A percentile compares a stretch with the other conserved stretches of the same genome.
Conservation (phyloP, 208 protist species). For the Angomonas ambiguus region DNA sequence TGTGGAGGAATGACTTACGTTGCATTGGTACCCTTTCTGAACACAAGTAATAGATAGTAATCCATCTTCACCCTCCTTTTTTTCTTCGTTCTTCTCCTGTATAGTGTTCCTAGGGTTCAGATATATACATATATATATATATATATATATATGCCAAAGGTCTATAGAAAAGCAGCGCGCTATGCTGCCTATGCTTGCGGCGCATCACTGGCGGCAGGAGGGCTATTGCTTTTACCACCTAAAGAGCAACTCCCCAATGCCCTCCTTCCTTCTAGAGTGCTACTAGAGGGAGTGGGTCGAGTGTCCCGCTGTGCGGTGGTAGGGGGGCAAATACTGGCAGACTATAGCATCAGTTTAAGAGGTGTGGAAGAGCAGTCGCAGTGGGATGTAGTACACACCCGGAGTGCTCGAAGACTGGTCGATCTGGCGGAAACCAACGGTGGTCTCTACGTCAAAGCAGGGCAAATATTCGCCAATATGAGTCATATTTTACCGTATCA, state of each 20-base stretch:
- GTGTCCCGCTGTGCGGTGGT: constrained; percentile 69
- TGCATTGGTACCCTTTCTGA: too few relatives aligned
- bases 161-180: constrained; percentile 15
- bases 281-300: constrained; percentile 77
- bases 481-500: constrained; percentile 90
- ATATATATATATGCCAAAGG: not conserved
- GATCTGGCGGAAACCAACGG: constrained; percentile 79
- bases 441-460: constrained; percentile 94
- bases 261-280: constrained; percentile 63
- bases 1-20: too few relatives aligned
- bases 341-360: constrained; percentile 66
- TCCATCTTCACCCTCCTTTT: constrained; percentile 3
- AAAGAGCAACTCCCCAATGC: constrained; percentile 55
- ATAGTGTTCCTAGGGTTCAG: not conserved
- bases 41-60: not conserved
- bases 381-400: constrained; percentile 74
- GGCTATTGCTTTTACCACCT: constrained; percentile 48
- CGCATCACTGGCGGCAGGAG: constrained; percentile 20
- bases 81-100: constrained; percentile 5
- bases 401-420: constrained; percentile 72
- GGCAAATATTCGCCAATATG: constrained; percentile 93
- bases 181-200: constrained; percentile 21
- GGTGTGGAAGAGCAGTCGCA: constrained; percentile 39
- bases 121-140: too few relatives aligned
- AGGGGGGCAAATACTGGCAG: constrained; percentile 52